phyloP scores from a whole-genome alignment of 176 grass and related monocot species.

The Avena eriantha region DNA sequence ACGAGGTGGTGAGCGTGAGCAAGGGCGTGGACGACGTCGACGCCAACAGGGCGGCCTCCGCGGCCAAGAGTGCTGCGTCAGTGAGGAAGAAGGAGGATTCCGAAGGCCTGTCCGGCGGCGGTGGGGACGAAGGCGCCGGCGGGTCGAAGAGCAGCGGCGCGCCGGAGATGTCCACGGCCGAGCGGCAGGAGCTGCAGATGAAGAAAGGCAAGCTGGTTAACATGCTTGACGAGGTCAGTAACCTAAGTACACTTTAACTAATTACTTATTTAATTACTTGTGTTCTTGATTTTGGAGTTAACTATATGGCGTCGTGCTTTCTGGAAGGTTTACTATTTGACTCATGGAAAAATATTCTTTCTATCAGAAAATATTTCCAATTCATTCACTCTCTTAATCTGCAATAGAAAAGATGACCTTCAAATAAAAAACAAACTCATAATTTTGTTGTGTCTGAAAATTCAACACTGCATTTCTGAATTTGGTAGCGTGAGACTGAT shows the following conservation, averaged over 20 bases:
- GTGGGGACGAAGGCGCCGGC: slow-evolving; percentile 47
- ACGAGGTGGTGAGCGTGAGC: slow-evolving; percentile 92
- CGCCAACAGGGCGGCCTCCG: slow-evolving; percentile 4
- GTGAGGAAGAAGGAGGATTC: slow-evolving; percentile 63
- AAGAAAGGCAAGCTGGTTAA: slow-evolving; percentile 99
- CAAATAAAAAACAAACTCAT: not conserved
- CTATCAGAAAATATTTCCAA: not conserved
- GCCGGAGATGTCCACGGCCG: slow-evolving; percentile 77
- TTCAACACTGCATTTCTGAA: slow-evolving; percentile 1
- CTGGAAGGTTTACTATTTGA: not conserved
- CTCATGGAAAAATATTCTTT: not conserved
- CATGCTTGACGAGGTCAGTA: slow-evolving; percentile 96
- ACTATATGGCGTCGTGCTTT: not conserved
- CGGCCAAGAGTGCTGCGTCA: slow-evolving; percentile 26
- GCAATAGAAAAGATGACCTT: not conserved
- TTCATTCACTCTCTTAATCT: not conserved
- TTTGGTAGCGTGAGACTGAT: slow-evolving; percentile 29
- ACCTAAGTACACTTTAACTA: not conserved
- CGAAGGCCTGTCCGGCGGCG: slow-evolving; percentile 43
- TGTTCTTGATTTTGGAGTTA: not conserved
- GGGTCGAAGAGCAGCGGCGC: slow-evolving; percentile 19
- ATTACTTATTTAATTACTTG: slow-evolving; percentile 2
- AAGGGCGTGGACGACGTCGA: slow-evolving; percentile 55
- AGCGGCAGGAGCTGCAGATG: slow-evolving; percentile 97
- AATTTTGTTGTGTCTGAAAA: not conserved